Evolutionary conservation across 352 stramenopile genomes (phyloP).

Genomic region (Globisporangium solare): DNA sequence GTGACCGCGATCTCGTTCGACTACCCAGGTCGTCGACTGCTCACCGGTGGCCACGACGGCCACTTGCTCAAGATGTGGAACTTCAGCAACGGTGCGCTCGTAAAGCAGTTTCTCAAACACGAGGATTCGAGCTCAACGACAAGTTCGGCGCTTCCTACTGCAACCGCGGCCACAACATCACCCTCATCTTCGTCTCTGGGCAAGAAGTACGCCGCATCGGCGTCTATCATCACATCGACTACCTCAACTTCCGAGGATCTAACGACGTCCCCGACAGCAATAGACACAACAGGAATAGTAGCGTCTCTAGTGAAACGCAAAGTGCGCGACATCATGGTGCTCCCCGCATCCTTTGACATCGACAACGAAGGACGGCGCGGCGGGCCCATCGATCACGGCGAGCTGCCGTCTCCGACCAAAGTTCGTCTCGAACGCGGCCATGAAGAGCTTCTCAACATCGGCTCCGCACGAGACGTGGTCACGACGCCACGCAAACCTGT

Average conservation of each 20-base stretch:
- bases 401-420: constrained; percentile 50
- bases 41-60: constrained; percentile 80
- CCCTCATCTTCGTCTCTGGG: not conserved
- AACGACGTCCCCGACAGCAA: too few relatives aligned
- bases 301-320: constrained; percentile 32
- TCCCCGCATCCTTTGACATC: constrained; percentile 55
- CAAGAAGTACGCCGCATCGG: not conserved
- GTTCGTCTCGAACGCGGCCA: constrained; percentile 18
- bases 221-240: constrained; percentile 1
- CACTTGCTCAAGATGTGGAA: constrained; percentile 87
- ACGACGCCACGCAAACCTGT: not conserved
- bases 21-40: constrained; percentile 60
- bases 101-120: constrained; percentile 82
- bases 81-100: constrained; percentile 82
- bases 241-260: not conserved
- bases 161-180: constrained; percentile 2
- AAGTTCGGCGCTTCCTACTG: constrained; percentile 8
- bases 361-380: constrained; percentile 45
- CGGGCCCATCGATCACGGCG: constrained; percentile 29
- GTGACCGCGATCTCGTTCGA: constrained; percentile 85
- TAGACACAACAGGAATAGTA: not conserved
- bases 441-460: constrained; percentile 1
- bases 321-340: constrained; percentile 54
- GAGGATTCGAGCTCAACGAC: constrained; percentile 15
- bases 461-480: not conserved